Conservation (phyloP, 2,329 filamentous ascomycete genomes). For the Trichoderma koningiopsis region DNA sequence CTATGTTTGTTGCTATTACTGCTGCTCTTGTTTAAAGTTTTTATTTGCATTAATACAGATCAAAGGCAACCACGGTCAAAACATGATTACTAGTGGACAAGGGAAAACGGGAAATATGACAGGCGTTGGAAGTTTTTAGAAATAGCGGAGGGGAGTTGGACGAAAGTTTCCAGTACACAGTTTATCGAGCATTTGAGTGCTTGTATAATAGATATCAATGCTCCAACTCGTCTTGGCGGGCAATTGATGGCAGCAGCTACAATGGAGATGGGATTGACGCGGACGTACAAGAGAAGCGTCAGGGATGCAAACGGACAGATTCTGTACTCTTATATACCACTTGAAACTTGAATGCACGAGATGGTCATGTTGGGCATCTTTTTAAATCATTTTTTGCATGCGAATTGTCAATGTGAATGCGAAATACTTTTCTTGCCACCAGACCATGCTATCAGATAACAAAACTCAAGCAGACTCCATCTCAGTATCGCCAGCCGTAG, state of each 20-base stretch:
- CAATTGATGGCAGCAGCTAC: neutral
- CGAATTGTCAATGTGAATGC: neutral
- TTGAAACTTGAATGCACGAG: neutral
- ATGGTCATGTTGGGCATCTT: neutral
- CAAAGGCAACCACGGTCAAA: neutral
- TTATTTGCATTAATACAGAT: neutral
- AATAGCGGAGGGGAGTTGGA: neutral
- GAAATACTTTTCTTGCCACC: neutral
- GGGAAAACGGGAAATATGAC: constrained; percentile 4
- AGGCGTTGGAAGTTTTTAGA: constrained; percentile 25
- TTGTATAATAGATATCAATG: constrained; percentile 26
- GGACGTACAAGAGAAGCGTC: neutral
- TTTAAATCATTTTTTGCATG: neutral
- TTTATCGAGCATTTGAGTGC: constrained; percentile 7
- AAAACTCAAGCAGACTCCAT: constrained; percentile 39
- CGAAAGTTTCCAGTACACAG: neutral
- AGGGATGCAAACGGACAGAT: neutral
- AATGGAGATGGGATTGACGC: neutral
- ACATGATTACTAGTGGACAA: constrained; percentile 1
- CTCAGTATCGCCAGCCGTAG: constrained; percentile 40
- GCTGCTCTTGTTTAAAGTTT: neutral
- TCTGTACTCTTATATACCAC: neutral
- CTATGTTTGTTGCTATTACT: neutral
- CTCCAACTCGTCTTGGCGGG: constrained; percentile 6
- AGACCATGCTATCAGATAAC: neutral